These are phyloP conservation scores for Aspergillus sp. DNA, from an alignment of 2,329 filamentous ascomycete genomes.

Conservation along the genomic window DNA sequence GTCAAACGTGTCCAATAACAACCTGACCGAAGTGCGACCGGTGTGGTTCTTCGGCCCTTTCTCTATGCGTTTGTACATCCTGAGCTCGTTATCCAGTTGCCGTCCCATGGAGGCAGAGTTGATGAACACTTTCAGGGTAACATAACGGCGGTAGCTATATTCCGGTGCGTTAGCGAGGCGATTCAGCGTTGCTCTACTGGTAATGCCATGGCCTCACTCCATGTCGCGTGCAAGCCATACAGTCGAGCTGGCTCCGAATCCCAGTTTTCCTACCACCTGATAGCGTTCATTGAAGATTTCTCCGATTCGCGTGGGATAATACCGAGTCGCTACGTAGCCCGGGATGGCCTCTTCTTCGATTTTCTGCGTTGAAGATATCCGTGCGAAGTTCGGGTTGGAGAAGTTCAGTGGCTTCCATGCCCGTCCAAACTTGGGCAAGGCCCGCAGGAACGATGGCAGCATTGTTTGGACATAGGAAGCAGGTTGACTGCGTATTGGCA, in stretches of 20 bases:
- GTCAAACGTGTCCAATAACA: constrained; percentile 26
- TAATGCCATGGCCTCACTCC: constrained; percentile 16
- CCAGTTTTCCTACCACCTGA: constrained; percentile 27
- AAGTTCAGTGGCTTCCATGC: constrained; percentile 25
- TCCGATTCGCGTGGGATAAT: constrained; percentile 24
- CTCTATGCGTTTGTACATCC: constrained; percentile 36
- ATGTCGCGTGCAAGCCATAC: constrained; percentile 30
- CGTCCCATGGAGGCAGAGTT: constrained; percentile 18
- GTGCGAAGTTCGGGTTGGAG: constrained; percentile 18
- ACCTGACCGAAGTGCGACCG: constrained; percentile 22
- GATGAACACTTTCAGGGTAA: constrained; percentile 21
- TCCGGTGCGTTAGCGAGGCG: not conserved
- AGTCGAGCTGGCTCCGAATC: constrained; percentile 28
- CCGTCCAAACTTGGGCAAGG: too few species aligned
- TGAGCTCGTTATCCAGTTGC: constrained; percentile 29
- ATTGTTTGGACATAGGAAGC: too few species aligned
- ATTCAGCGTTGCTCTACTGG: too few species aligned
- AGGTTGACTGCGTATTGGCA: too few species aligned
- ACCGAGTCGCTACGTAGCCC: constrained; percentile 13
- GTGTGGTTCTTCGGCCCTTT: constrained; percentile 14
- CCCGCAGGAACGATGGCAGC: too few species aligned
- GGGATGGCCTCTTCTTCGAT: constrained; percentile 26
- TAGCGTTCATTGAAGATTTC: constrained; percentile 22
- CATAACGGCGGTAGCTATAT: constrained; percentile 17
- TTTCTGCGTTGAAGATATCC: constrained; percentile 13